phyloP scores from a whole-genome alignment of 805 yeast species.

The Kodamaea neixiangensis region DNA sequence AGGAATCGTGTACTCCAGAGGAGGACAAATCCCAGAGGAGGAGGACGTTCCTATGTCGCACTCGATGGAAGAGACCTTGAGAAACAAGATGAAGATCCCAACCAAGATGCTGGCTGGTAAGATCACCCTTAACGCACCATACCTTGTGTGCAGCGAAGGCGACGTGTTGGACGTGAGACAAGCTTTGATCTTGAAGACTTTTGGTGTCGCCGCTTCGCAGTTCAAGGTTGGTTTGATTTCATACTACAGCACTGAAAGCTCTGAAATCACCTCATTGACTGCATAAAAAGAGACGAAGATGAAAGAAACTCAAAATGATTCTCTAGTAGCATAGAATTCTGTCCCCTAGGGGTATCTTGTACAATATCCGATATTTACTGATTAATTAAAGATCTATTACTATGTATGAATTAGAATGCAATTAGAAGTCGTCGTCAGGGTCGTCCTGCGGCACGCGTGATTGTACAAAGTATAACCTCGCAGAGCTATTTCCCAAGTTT shows the following conservation, averaged over 20 bases:
- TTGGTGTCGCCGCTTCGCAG: conserved; percentile 92
- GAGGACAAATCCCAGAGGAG: conserved; percentile 85
- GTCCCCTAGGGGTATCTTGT: conserved; percentile 3
- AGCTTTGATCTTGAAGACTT: conserved; percentile 88
- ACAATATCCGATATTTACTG: conserved; percentile 5
- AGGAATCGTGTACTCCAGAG: conserved; percentile 92
- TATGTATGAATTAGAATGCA: conserved; percentile 1
- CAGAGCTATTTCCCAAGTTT: conserved; percentile 59
- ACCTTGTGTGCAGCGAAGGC: conserved; percentile 77
- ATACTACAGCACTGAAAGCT: conserved; percentile 66
- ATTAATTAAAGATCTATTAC: background rate
- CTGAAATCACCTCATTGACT: conserved; percentile 22
- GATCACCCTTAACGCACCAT: conserved; percentile 73
- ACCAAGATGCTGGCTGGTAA: conserved; percentile 90
- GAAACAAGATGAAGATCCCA: conserved; percentile 88
- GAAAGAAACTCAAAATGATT: background rate
- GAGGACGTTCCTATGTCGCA: conserved; percentile 98
- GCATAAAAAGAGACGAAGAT: background rate
- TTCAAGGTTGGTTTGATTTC: conserved; percentile 82
- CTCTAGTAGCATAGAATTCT: conserved; percentile 5
- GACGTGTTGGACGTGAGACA: conserved; percentile 84
- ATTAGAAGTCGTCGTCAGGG: conserved; percentile 9
- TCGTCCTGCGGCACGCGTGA: conserved; percentile 37
- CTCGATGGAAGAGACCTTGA: conserved; percentile 88
- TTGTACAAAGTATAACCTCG: conserved; percentile 76